phyloP scores from a whole-genome alignment of 2,329 filamentous ascomycete genomes.

The Neophaeococcomyces aloes region DNA sequence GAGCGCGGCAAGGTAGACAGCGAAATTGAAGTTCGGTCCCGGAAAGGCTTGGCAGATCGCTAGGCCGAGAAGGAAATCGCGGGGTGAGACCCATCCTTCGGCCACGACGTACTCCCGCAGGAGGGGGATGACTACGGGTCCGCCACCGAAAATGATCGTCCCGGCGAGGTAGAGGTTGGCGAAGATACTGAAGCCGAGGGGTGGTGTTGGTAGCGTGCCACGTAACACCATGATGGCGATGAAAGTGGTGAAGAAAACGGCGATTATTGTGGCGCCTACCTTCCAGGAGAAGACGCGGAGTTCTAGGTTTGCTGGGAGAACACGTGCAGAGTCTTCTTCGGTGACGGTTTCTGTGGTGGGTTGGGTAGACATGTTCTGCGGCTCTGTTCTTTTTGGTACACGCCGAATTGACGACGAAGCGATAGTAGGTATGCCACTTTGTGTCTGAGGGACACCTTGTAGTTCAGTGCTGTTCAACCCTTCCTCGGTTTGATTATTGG shows the following conservation, averaged over 20 bases:
- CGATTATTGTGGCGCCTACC: slow-evolving; percentile 36
- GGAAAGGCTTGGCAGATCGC: slow-evolving; percentile 63
- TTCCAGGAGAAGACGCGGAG: no score
- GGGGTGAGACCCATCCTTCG: slow-evolving; percentile 58
- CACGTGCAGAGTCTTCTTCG: background rate
- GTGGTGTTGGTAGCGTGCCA: slow-evolving; percentile 28
- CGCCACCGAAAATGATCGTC: slow-evolving; percentile 56
- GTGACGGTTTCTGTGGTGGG: background rate
- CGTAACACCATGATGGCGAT: slow-evolving; percentile 41
- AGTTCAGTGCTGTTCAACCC: background rate
- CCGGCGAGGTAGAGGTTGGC: slow-evolving; percentile 65
- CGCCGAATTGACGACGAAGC: background rate
- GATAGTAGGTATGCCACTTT: background rate
- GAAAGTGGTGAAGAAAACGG: slow-evolving; percentile 20
- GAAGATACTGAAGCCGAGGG: slow-evolving; percentile 52
- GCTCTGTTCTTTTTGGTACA: background rate
- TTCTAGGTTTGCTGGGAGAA: slow-evolving; percentile 25
- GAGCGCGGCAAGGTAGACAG: slow-evolving; percentile 47
- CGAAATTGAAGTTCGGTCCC: slow-evolving; percentile 44
- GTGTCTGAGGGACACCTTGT: background rate
- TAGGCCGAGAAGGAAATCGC: slow-evolving; percentile 63
- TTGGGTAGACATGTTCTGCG: background rate
- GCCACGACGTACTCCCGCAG: slow-evolving; percentile 52
- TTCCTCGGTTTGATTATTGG: background rate
- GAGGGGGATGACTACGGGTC: slow-evolving; percentile 55